phyloP scores from a whole-genome alignment of 495 filamentous ascomycete genomes.

The Thozetella sp. region DNA sequence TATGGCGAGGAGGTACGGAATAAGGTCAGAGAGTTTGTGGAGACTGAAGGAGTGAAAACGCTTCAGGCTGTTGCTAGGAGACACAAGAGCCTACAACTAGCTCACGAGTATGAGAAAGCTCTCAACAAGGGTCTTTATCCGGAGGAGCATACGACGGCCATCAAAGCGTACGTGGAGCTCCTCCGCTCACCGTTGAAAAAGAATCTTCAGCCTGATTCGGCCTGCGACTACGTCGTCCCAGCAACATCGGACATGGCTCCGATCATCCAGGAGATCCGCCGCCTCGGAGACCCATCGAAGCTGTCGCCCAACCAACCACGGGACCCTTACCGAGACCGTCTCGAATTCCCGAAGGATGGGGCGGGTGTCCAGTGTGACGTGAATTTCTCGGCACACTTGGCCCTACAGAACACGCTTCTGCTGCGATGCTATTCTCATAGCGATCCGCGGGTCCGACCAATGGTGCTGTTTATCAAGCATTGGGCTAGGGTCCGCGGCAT shows the following conservation, averaged over 20 bases:
- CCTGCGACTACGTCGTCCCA: constrained; percentile 24
- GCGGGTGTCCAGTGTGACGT: constrained; percentile 81
- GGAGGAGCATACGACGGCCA: constrained; percentile 18
- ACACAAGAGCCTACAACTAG: constrained; percentile 50
- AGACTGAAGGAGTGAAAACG: constrained; percentile 7
- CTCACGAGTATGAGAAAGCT: constrained; percentile 44
- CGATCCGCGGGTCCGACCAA: constrained; percentile 70
- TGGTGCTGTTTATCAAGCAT: constrained; percentile 80
- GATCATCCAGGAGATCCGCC: constrained; percentile 30
- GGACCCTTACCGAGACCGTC: constrained; percentile 51
- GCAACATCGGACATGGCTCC: constrained; percentile 11
- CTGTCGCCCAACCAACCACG: constrained; percentile 48
- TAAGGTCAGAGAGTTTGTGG: constrained; percentile 33
- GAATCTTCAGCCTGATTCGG: not conserved
- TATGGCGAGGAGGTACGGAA: constrained; percentile 29
- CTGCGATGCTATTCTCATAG: constrained; percentile 76
- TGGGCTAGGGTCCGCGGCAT: constrained; percentile 83
- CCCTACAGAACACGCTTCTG: constrained; percentile 76
- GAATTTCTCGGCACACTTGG: constrained; percentile 80
- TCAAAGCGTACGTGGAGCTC: constrained; percentile 42
- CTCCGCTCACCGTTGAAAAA: constrained; percentile 16
- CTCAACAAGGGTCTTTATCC: constrained; percentile 40
- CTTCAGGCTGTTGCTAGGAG: constrained; percentile 33
- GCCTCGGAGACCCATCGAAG: constrained; percentile 38
- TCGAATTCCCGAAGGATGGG: constrained; percentile 71